Conservation (phyloP, 176 grass and related monocot species). For the Eleusine indica region DNA sequence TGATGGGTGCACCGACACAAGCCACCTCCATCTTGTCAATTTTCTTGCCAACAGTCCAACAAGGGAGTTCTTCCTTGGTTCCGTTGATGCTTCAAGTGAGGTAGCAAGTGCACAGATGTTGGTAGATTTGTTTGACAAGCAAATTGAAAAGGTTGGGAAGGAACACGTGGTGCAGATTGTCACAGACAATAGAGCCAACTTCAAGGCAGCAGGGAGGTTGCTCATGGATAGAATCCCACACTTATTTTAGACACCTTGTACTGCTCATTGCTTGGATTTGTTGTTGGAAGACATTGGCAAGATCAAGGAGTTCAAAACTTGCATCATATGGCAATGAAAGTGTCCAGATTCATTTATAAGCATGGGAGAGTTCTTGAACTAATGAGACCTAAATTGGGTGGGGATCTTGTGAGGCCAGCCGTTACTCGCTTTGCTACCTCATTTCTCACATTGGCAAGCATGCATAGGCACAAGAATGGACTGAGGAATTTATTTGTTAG, state of each 20-base stretch:
- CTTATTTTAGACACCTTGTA: neutral
- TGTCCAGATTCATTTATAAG: conserved; percentile 3
- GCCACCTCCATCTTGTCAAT: neutral
- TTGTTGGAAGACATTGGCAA: neutral
- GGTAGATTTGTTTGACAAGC: too few species aligned
- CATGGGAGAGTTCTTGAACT: neutral
- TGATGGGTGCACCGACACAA: neutral
- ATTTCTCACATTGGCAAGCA: neutral
- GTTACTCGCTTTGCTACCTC: conserved; percentile 2
- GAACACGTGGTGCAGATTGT: neutral
- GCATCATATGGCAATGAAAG: too few species aligned
- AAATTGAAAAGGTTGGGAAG: too few species aligned
- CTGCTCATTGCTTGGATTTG: neutral
- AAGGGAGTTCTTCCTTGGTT: neutral
- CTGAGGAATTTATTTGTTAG: neutral
- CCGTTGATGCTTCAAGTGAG: neutral
- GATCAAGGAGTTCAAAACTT: neutral
- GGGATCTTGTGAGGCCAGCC: neutral
- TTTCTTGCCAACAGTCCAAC: neutral
- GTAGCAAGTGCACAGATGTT: neutral
- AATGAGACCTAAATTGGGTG: neutral
- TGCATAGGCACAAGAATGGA: neutral
- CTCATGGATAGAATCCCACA: neutral
- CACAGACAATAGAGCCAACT: neutral
- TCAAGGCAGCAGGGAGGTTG: neutral